Evolutionary conservation across 352 stramenopile species (phyloP).

Genomic region (Globisporangium spinosum): DNA sequence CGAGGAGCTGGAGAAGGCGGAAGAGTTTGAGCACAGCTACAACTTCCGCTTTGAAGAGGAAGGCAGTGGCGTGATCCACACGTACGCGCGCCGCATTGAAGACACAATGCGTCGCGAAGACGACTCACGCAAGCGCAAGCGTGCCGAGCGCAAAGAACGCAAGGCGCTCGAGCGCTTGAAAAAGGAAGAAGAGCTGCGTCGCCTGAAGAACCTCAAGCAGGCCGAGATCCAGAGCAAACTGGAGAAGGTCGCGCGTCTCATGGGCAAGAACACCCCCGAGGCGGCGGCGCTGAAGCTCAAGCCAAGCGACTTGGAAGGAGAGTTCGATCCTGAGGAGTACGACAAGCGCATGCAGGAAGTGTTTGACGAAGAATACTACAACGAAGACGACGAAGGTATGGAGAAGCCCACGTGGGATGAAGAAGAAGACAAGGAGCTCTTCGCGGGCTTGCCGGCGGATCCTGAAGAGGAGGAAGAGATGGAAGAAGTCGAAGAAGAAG

Average conservation of each 20-base stretch:
- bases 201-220: constrained; percentile 98
- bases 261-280: constrained; percentile 59
- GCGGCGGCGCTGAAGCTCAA: constrained; percentile 44
- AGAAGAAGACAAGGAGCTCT: constrained; percentile 82
- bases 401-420: constrained; percentile 80
- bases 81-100: constrained; percentile 76
- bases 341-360: constrained; percentile 95
- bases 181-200: constrained; percentile 95
- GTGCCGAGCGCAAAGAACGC: constrained; percentile 90
- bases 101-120: constrained; percentile 94
- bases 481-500: constrained; percentile 21
- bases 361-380: constrained; percentile 99
- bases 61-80: constrained; percentile 81
- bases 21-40: constrained; percentile 98
- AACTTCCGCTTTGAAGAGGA: constrained; percentile 99
- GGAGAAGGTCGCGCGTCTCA: constrained; percentile 87
- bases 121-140: constrained; percentile 93
- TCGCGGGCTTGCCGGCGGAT: constrained; percentile 64
- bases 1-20: constrained; percentile 91
- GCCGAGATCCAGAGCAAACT: constrained; percentile 94
- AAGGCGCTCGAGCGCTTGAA: constrained; percentile 94
- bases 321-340: constrained; percentile 97
- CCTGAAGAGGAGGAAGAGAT: constrained; percentile 55
- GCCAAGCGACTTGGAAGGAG: constrained; percentile 86
- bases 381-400: constrained; percentile 63